These are phyloP conservation scores for Nemania abortiva DNA, from an alignment of 2,329 filamentous ascomycete species.

Conservation along the genomic window DNA sequence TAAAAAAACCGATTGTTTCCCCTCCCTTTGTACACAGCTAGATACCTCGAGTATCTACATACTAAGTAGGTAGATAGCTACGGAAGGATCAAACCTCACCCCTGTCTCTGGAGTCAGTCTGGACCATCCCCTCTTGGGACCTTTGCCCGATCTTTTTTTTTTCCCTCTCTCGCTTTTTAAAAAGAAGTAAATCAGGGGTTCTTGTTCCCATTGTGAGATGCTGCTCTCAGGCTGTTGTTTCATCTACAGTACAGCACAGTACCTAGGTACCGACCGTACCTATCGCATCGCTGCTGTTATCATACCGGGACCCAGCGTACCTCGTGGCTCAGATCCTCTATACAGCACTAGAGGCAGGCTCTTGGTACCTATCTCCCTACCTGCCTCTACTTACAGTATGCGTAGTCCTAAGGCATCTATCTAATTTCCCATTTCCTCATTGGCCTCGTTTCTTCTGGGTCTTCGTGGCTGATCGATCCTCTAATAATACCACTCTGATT, in stretches of 20 bases:
- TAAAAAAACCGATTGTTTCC: not conserved
- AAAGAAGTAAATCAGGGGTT: not conserved
- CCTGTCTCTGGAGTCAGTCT: conserved; percentile 18
- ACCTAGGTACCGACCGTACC: not conserved
- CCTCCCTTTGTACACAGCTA: not conserved
- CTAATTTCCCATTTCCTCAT: conserved; percentile 33
- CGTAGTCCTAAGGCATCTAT: not conserved
- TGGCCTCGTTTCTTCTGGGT: conserved; percentile 19
- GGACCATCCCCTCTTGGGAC: not conserved
- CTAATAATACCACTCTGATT: not conserved
- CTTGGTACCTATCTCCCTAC: not conserved
- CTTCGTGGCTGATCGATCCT: conserved; percentile 5
- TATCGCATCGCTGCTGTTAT: not conserved
- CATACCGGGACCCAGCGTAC: not conserved
- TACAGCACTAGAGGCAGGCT: not conserved
- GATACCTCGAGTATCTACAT: conserved; percentile 5
- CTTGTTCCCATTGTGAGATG: not conserved
- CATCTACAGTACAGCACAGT: no score
- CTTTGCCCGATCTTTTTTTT: not conserved
- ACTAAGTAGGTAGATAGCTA: not conserved
- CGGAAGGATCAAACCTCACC: conserved; percentile 31
- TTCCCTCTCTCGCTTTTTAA: not conserved
- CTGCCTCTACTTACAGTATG: not conserved
- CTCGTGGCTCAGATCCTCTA: not conserved
- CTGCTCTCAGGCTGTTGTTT: not conserved